Evolutionary conservation across 192 early-diverging fungal genomes (phyloP).

Genomic region (Rhizophlyctis rosea): DNA sequence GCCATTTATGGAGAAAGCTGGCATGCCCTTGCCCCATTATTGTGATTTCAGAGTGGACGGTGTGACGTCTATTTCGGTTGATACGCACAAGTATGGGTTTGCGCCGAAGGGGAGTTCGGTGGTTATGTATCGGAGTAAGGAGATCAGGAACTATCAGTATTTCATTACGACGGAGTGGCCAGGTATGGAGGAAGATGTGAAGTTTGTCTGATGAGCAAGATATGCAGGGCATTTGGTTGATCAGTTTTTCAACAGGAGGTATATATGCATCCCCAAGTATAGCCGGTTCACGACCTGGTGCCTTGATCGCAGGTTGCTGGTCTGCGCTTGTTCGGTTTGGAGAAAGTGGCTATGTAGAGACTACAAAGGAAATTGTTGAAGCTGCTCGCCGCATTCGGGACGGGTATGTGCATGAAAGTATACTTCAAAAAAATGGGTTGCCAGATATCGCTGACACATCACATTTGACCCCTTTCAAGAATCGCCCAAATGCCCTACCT

Average conservation of each 20-base stretch:
- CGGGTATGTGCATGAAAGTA: slow-evolving; percentile 43
- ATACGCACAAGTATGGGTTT: slow-evolving; percentile 99
- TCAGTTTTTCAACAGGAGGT: slow-evolving; percentile 50
- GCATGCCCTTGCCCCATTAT: slow-evolving; percentile 69
- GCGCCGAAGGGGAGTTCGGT: slow-evolving; percentile 97
- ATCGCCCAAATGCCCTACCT: slow-evolving; percentile 44
- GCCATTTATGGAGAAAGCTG: slow-evolving; percentile 90
- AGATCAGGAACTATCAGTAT: slow-evolving; percentile 87
- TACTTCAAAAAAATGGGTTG: slow-evolving; percentile 4
- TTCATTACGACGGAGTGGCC: slow-evolving; percentile 89
- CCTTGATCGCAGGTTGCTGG: slow-evolving; percentile 96
- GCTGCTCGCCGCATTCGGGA: slow-evolving; percentile 65
- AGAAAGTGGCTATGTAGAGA: slow-evolving; percentile 77
- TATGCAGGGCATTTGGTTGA: neutral
- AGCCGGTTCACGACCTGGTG: slow-evolving; percentile 87
- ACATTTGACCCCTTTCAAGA: slow-evolving; percentile 54
- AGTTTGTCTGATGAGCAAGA: neutral
- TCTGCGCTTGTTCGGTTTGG: slow-evolving; percentile 88
- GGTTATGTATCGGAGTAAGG: slow-evolving; percentile 82
- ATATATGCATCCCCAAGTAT: slow-evolving; percentile 92
- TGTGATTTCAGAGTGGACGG: slow-evolving; percentile 90
- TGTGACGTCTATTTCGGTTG: slow-evolving; percentile 92
- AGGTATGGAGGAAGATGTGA: slow-evolving; percentile 25
- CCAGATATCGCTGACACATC: neutral
- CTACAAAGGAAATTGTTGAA: slow-evolving; percentile 75